These are phyloP conservation scores for Westerdykella aurantiaca DNA, from an alignment of 2,329 filamentous ascomycete genomes.

Conservation along the genomic window DNA sequence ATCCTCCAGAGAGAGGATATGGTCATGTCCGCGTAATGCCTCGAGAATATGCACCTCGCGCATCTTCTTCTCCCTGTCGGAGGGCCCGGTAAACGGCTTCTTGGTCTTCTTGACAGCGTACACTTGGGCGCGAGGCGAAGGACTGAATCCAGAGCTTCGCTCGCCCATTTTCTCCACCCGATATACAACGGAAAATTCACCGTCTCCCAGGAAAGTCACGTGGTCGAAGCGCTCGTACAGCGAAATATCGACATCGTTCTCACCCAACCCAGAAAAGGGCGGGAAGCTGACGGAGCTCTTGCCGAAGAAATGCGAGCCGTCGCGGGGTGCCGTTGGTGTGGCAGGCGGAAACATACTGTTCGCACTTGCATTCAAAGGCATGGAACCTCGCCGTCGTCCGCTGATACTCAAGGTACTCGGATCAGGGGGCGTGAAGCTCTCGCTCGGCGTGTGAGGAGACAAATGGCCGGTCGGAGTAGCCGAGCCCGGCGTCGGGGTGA, in stretches of 20 bases:
- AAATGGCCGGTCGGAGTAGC: constrained; percentile 47
- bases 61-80: constrained; percentile 76
- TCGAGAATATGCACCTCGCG: constrained; percentile 77
- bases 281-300: constrained; percentile 56
- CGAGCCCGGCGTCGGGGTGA: constrained; percentile 6
- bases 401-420: constrained; percentile 80
- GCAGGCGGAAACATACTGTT: constrained; percentile 59
- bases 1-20: constrained; percentile 77
- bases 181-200: constrained; percentile 92
- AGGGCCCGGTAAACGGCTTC: constrained; percentile 68
- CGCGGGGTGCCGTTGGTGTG: constrained; percentile 68
- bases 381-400: constrained; percentile 40
- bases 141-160: constrained; percentile 25
- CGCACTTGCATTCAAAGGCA: constrained; percentile 35
- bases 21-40: constrained; percentile 71
- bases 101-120: constrained; percentile 94
- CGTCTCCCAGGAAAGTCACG: constrained; percentile 73
- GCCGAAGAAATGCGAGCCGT: constrained; percentile 52
- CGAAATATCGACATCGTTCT: constrained; percentile 67
- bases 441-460: constrained; percentile 74
- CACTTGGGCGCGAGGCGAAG: constrained; percentile 42
- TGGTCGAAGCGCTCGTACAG: constrained; percentile 72
- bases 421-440: constrained; percentile 68
- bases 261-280: constrained; percentile 59
- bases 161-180: constrained; percentile 55